Evolutionary conservation across 495 filamentous ascomycete species (phyloP), one percentile per base, ranked within the genome.

Genomic region (Sporormia fimetaria): DNA sequence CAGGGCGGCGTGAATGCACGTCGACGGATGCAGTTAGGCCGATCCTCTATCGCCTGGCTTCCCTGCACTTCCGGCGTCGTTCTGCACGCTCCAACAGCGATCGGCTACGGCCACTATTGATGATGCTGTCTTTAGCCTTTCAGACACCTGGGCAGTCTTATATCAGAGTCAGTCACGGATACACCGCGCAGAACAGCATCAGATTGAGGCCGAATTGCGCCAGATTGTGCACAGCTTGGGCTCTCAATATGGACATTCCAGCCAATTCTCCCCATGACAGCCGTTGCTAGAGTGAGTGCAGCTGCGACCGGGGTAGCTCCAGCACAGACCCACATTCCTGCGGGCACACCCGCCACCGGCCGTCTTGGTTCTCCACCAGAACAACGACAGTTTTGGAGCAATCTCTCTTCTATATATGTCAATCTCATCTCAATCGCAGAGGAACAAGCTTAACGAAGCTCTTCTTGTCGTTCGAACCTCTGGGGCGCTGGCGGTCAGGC

Each of bases 131-230:
- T n/a, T n/a, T n/a, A n/a, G n/a, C n/a, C n/a, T n/a, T n/a, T n/a
- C n/a, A n/a, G n/a, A n/a, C n/a, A n/a, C n/a, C n/a, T n/a, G n/a
- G n/a, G n/a, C n/a, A n/a, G n/a, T n/a, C n/a, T n/a, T n/a, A n/a
- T n/a, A n/a, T n/a, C n/a, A n/a, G n/a, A n/a, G n/a, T 37, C 4
- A 7, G 15, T 6, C 15, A 37, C 15, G 18, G 18, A 20, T 17
- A 6, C 38, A 18, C 14, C 15, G 38, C 39, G 39, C 40, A 38
- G 37, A 37, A 42, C 44, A 17, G 11, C 4, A 30, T 33, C 47
- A 33, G 12, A 42, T 24, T 21, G 30, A 17, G 22, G 14, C 38
- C 23, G 21, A 14, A 21, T 18, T 22, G 33, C 28, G 28, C 43
- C 43, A 34, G 36, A 36, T 24, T 35, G 25, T n/a, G 17, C 3